These are phyloP conservation scores for Podaxis sp. DNA, from an alignment of 768 basidiomycete genomes.

Conservation along the genomic window DNA sequence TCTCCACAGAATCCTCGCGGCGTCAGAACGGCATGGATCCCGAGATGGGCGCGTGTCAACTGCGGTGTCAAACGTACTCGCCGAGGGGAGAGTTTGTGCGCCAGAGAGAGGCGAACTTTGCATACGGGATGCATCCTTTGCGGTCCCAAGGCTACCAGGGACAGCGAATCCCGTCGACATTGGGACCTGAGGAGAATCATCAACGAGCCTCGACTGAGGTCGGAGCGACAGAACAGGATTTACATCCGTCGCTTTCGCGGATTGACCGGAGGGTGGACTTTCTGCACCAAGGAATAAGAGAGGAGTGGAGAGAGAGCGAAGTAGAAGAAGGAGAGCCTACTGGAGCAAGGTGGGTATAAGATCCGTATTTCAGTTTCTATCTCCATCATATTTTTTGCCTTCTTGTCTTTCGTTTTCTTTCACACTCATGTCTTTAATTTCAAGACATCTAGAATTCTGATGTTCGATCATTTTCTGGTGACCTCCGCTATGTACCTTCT, in stretches of 20 bases:
- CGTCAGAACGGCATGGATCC: not conserved
- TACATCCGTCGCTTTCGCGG: slow-evolving; percentile 9
- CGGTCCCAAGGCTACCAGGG: not conserved
- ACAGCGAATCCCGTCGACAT: not conserved
- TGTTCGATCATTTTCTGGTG: too few species aligned
- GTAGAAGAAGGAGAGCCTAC: too few species aligned
- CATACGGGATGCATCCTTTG: not conserved
- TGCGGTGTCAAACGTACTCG: not conserved
- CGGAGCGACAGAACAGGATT: slow-evolving; percentile 2
- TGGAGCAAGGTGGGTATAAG: not conserved
- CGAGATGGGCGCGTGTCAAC: not conserved
- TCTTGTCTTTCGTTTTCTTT: too few species aligned
- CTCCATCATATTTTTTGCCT: too few species aligned
- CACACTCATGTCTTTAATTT: too few species aligned
- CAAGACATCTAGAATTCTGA: too few species aligned
- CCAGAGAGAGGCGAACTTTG: not conserved
- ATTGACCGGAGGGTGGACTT: not conserved
- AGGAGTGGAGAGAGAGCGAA: not conserved
- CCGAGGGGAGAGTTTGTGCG: not conserved
- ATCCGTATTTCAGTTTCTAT: too few species aligned
- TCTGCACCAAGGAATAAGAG: not conserved
- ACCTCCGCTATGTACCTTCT: too few species aligned
- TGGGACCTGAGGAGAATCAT: not conserved
- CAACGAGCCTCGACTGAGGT: not conserved
- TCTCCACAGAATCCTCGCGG: not conserved